Conservation (phyloP, 805 yeast species). For the Zygoascus flipseniorum region DNA sequence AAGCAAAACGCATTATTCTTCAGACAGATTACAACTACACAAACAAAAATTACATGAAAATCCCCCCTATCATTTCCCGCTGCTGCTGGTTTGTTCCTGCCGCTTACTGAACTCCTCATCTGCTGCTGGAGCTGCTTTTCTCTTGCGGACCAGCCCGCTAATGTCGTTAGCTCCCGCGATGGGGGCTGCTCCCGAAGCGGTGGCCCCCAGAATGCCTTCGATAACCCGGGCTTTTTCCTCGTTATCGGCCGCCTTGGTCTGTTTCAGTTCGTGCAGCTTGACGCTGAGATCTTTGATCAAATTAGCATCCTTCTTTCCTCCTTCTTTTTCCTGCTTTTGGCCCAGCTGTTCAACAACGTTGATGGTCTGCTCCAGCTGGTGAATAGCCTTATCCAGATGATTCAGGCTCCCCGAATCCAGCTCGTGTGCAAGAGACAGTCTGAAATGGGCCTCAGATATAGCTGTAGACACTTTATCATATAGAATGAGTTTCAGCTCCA, state of each 20-base stretch:
- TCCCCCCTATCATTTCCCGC: no score
- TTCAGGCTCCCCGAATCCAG: slow-evolving; percentile 47
- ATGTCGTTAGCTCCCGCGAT: slow-evolving; percentile 21
- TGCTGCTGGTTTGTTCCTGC: no score
- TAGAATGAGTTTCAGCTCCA: slow-evolving; percentile 45
- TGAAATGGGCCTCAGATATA: slow-evolving; percentile 73
- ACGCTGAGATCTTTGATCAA: slow-evolving; percentile 27
- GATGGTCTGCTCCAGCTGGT: slow-evolving; percentile 47
- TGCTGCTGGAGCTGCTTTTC: slow-evolving; percentile 3
- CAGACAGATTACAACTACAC: no score
- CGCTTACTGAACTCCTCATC: not conserved
- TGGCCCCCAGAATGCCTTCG: slow-evolving; percentile 17
- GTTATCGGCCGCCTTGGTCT: slow-evolving; percentile 4
- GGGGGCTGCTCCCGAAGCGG: slow-evolving; percentile 1
- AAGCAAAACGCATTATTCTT: no score
- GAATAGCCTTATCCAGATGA: slow-evolving; percentile 43
- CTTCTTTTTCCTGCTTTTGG: slow-evolving; percentile 31
- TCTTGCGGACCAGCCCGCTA: slow-evolving; percentile 21
- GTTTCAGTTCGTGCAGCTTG: slow-evolving; percentile 20
- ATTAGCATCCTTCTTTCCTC: slow-evolving; percentile 19
- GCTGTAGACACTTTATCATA: slow-evolving; percentile 46
- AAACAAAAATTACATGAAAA: no score
- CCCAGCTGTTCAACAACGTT: slow-evolving; percentile 38
- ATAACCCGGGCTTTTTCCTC: slow-evolving; percentile 12
- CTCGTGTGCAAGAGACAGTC: slow-evolving; percentile 71